Conservation (phyloP, 768 basidiomycete species). For the Gymnopilus dilepis region DNA sequence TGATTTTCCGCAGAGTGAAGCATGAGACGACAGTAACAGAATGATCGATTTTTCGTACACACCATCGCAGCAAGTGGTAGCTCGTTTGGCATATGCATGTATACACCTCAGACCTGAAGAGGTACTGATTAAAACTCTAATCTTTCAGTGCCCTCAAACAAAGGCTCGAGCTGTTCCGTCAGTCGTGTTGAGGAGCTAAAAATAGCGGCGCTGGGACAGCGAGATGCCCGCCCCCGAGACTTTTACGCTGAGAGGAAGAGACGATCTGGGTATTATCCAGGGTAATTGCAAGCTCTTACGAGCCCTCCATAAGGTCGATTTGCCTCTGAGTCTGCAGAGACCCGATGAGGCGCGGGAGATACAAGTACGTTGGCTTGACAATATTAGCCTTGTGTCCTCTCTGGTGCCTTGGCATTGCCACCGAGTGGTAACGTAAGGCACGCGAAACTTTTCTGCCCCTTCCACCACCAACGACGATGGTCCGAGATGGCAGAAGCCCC, state of each 20-base stretch:
- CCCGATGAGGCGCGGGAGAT: background rate
- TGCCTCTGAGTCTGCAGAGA: background rate
- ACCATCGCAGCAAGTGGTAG: no score
- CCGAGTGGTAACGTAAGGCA: background rate
- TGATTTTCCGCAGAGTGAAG: background rate
- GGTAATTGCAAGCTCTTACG: background rate
- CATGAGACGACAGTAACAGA: no score
- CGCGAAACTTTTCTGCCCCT: background rate
- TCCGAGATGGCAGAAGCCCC: background rate
- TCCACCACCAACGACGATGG: background rate
- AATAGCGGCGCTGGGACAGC: background rate
- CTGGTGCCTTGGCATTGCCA: background rate
- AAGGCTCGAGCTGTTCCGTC: no score
- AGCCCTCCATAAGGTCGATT: background rate
- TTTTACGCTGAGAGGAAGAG: background rate
- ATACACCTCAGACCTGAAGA: no score
- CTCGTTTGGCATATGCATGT: no score
- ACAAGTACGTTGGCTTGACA: background rate
- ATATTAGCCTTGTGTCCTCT: background rate
- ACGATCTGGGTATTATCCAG: background rate
- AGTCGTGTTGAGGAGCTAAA: no score
- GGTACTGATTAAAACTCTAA: no score
- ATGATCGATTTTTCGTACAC: no score
- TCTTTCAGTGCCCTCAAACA: no score
- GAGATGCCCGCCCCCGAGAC: background rate